phyloP scores from a whole-genome alignment of 2,329 filamentous ascomycete genomes.

The Colletotrichum somersetense region DNA sequence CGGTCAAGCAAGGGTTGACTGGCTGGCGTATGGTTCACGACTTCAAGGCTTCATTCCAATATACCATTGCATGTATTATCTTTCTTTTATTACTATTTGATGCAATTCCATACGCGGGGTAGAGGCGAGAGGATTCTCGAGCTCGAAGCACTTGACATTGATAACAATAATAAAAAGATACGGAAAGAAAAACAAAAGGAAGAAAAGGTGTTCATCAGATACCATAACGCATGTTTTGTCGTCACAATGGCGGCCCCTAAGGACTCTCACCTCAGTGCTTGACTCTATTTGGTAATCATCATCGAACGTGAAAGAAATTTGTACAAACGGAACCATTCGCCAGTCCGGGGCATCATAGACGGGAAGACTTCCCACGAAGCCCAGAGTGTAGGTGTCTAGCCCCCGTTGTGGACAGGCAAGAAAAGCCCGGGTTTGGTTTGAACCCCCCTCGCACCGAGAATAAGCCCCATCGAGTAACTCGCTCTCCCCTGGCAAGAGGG shows the following conservation, averaged over 20 bases:
- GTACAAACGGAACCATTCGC: conserved; percentile 30
- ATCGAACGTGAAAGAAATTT: conserved; percentile 54
- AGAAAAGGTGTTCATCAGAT: conserved; percentile 57
- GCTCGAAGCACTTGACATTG: neutral
- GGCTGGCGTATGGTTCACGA: conserved; percentile 19
- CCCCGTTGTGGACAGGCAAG: conserved; percentile 15
- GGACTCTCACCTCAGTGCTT: conserved; percentile 83
- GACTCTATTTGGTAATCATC: conserved; percentile 98
- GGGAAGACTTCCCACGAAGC: conserved; percentile 57
- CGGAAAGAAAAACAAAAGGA: conserved; percentile 28
- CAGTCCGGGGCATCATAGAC: conserved; percentile 44
- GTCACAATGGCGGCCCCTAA: conserved; percentile 44
- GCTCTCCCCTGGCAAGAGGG: conserved; percentile 57
- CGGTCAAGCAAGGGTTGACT: neutral
- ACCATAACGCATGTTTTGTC: conserved; percentile 60
- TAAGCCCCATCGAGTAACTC: conserved; percentile 99
- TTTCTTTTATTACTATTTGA: conserved; percentile 11
- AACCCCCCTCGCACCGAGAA: conserved; percentile 97
- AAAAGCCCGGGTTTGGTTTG: conserved; percentile 50
- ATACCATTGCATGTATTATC: conserved; percentile 28
- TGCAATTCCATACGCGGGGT: neutral
- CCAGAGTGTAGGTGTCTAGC: conserved; percentile 51
- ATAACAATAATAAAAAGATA: neutral
- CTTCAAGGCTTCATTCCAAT: conserved; percentile 16
- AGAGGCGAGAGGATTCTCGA: conserved; percentile 16